Percentiles rank a stretch among this genome's conserved stretches.
phyloP scores from a whole-genome alignment of 73 alveolate species.

The Paramecium caudatum region DNA sequence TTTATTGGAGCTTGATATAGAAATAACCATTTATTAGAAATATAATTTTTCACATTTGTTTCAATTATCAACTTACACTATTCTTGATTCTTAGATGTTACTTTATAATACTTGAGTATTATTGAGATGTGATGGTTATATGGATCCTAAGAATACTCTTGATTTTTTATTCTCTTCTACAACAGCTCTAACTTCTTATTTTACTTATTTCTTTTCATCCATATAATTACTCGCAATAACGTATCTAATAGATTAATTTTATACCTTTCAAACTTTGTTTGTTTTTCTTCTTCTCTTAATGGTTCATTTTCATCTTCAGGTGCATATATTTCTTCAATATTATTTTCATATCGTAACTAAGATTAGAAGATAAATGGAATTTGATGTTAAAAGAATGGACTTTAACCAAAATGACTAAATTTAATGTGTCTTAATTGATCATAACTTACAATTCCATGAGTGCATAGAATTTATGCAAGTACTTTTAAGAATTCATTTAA shows the following conservation, averaged over 20 bases:
- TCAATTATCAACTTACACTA: slow-evolving; percentile 22
- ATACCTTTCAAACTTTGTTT: slow-evolving; percentile 63
- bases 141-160: neutral
- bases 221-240: slow-evolving; percentile 11
- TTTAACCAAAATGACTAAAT: slow-evolving; percentile 52
- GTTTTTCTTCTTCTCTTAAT: slow-evolving; percentile 29
- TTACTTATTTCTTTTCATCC: neutral
- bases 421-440: slow-evolving; percentile 54
- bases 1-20: no score
- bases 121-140: no score
- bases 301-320: slow-evolving; percentile 32
- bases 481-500: slow-evolving; percentile 48
- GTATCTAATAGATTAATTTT: neutral
- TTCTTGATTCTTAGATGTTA: slow-evolving; percentile 15
- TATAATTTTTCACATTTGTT: no score
- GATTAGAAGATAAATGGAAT: slow-evolving; percentile 60
- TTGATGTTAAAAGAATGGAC: slow-evolving; percentile 51
- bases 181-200: neutral
- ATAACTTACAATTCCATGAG: slow-evolving; percentile 56
- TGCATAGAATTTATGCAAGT: slow-evolving; percentile 32
- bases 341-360: slow-evolving; percentile 43
- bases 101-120: no score
- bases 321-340: neutral
- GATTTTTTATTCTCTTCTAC: neutral
- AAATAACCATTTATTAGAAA: no score